Percentiles rank a stretch among this genome's conserved stretches.
Evolutionary conservation across 2,329 filamentous ascomycete species (phyloP).

Genomic region (Ophiostoma sp.): DNA sequence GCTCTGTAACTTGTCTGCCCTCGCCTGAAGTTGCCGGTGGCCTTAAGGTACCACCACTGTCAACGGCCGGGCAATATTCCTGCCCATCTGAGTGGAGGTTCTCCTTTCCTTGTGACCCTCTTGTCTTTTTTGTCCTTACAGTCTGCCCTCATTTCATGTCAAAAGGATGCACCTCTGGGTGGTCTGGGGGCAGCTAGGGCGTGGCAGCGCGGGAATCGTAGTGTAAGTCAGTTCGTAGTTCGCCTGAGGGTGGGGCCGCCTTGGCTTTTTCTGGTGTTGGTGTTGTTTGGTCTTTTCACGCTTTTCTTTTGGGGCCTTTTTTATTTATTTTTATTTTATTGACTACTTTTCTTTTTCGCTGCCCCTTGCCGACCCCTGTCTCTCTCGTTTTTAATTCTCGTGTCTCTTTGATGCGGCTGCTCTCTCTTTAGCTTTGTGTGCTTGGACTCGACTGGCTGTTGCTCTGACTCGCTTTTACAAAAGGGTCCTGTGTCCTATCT

Average conservation of each 20-base stretch:
- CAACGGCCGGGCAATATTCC: background rate
- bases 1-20: background rate
- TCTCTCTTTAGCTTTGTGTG: background rate
- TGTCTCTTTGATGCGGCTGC: background rate
- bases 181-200: background rate
- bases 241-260: conserved; percentile 1
- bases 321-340: background rate
- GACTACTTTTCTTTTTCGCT: background rate
- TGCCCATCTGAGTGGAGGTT: background rate
- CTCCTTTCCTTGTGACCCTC: background rate
- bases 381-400: background rate
- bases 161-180: background rate
- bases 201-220: background rate
- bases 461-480: background rate
- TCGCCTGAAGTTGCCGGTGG: background rate
- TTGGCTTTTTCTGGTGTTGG: background rate
- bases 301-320: background rate
- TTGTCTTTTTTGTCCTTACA: background rate
- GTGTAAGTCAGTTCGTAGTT: conserved; percentile 4
- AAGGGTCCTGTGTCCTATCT: background rate
- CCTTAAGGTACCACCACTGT: background rate
- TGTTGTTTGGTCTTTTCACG: background rate
- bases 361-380: background rate
- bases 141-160: background rate
- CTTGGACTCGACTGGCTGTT: background rate